Base-by-base conservation (phyloP, 2,329 filamentous ascomycete species). In the Neopestalotiopsis rosae region DNA sequence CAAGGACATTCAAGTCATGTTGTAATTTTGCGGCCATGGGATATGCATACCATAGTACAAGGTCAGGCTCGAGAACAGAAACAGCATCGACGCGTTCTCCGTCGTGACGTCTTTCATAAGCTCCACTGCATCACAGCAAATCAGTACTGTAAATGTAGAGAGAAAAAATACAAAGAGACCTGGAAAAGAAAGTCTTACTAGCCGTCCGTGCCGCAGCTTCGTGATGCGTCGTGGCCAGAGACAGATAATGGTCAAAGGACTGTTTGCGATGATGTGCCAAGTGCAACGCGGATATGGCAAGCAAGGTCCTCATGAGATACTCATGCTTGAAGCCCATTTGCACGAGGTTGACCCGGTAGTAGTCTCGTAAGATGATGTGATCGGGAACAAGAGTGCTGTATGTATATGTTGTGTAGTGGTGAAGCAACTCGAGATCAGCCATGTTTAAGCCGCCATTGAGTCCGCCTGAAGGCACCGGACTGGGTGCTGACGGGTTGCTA, bases 391-490 rank as follows among this genome's bases (percentile, higher is more conserved):
- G 72, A 4, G 81, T 81, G 64, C 76, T 74, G n/a, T 75, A 79
- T 1, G 82, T 84, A 5, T 79, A 79, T 1, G 77, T 79, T 45
- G 75, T 75, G 68, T 79, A 84, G 68, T 84, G 79, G 68, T 84
- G 81, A 1, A 84, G 73, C 10, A 84, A 74, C 67, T 83, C 81
- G n/a, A 83, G 71, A 64, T 82, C 80, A 4, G 74, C 68, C 10
- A 81, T 68, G 42, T 78, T 79, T 32, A 79, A 49, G 4, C 13
- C 40, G 61, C 24, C 57, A 28, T n/a, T 38, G 24, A 56, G 34
- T 30, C 45, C 42, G 58, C 10, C 17, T 58, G 61, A 62, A 12
- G 32, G 32, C 17, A 13, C 10, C n/a, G 30, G 59, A 20, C 30
- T 24, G 45, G 57, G 59, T 57, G 65, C 17, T 42, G 56, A 58